A percentile compares a stretch with the other conserved stretches of the same genome.
These are phyloP conservation scores for Rhododendron simsii DNA, from an alignment of 148 eudicot species.

Conservation along the genomic window DNA sequence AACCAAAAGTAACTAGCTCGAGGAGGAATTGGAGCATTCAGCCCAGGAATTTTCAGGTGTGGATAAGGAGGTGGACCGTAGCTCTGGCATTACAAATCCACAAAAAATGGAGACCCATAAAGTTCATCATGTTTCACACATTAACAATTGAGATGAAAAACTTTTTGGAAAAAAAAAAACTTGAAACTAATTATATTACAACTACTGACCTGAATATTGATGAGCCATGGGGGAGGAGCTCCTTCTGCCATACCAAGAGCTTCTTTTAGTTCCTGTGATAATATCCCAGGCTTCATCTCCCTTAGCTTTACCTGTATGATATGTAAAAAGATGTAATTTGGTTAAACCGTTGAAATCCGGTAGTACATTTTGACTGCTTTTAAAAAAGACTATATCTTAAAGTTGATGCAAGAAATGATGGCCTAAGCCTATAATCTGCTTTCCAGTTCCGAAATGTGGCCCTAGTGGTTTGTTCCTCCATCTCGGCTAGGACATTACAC, in stretches of 20 bases:
- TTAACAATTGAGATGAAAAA: no score
- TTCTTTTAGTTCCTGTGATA: conserved; percentile 87
- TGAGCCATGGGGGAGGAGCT: conserved; percentile 99
- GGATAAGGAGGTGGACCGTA: conserved; percentile 98
- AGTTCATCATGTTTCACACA: no score
- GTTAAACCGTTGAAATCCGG: no score
- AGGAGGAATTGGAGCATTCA: conserved; percentile 91
- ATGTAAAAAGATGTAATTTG: neutral
- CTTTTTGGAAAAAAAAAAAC: no score
- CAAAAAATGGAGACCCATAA: neutral
- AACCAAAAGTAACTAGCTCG: conserved; percentile 81
- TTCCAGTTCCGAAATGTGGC: no score
- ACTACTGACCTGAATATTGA: conserved; percentile 86
- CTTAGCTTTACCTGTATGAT: conserved; percentile 73
- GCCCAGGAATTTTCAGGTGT: conserved; percentile 34
- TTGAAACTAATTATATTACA: neutral
- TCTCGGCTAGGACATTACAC: no score
- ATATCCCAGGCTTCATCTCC: conserved; percentile 92
- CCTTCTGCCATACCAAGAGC: conserved; percentile 99
- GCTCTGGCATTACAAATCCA: conserved; percentile 35
- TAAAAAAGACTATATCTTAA: no score
- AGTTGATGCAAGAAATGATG: no score
- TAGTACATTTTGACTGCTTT: no score
- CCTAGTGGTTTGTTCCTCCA: no score
- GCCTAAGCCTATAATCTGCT: no score